Percentiles rank a stretch among this genome's conserved stretches.
Conservation (phyloP, 2,329 filamentous ascomycete species). For the Trichoderma guizhouense region DNA sequence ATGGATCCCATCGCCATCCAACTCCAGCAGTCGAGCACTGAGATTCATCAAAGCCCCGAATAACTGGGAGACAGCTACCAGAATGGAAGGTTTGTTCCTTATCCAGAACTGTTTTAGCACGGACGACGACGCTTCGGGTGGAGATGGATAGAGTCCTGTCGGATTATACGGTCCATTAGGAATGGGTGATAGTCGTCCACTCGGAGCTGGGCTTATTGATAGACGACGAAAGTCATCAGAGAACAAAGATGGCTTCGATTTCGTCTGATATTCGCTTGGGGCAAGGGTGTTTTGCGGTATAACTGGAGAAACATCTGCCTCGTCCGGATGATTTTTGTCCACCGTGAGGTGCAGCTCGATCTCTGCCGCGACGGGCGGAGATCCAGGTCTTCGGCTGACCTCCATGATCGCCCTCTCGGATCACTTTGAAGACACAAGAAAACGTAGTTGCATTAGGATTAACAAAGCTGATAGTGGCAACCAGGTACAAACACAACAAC, state of each 20-base stretch:
- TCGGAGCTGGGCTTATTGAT: slow-evolving; percentile 25
- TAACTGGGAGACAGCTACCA: slow-evolving; percentile 72
- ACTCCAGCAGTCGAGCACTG: slow-evolving; percentile 70
- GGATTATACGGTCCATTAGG: slow-evolving; percentile 17
- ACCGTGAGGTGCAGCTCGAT: slow-evolving; percentile 7
- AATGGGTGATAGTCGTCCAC: slow-evolving; percentile 21
- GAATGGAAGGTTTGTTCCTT: slow-evolving; percentile 66
- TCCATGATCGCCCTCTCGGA: background rate
- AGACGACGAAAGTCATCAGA: slow-evolving; percentile 16
- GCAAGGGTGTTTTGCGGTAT: background rate
- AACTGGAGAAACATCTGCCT: background rate
- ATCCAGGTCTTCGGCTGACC: background rate
- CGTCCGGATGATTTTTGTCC: background rate
- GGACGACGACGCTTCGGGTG: slow-evolving; percentile 13
- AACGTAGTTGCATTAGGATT: background rate
- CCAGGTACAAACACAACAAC: background rate
- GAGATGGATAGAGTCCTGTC: background rate
- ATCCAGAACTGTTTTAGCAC: slow-evolving; percentile 49
- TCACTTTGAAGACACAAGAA: background rate
- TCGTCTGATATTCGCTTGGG: background rate
- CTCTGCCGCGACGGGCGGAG: slow-evolving; percentile 3
- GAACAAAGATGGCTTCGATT: slow-evolving; percentile 5
- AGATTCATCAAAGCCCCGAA: slow-evolving; percentile 88
- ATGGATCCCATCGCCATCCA: slow-evolving; percentile 68
- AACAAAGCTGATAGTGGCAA: background rate